phyloP scores from a whole-genome alignment of 805 yeast species.

The Candida suzukii region DNA sequence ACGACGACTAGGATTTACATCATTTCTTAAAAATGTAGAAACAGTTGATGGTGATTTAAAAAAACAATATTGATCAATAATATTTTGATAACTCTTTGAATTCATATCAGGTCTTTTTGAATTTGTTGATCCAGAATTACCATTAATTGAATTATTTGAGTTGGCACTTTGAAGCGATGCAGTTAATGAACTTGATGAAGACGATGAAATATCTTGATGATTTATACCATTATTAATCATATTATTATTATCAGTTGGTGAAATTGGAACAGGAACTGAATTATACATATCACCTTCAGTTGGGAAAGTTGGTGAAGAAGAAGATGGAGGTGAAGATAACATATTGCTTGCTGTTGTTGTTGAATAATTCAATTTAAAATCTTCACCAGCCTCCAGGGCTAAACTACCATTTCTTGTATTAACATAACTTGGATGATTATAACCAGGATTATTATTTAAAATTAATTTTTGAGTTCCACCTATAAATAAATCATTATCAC shows the following conservation, averaged over 20 bases:
- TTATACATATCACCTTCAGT: background rate
- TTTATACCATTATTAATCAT: background rate
- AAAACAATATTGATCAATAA: conserved; percentile 56
- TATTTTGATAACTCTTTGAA: conserved; percentile 48
- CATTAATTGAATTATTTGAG: background rate
- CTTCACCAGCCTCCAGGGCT: too few relatives aligned
- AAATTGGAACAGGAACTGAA: background rate
- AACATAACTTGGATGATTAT: background rate
- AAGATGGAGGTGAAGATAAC: background rate
- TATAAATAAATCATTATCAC: too few relatives aligned
- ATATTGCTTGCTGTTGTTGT: background rate
- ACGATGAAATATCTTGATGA: background rate
- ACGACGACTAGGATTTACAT: conserved; percentile 9
- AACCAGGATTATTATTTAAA: background rate
- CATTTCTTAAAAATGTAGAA: conserved; percentile 21
- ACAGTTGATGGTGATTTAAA: conserved; percentile 34
- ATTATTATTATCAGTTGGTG: background rate
- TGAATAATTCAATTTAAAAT: too few relatives aligned
- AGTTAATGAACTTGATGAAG: background rate
- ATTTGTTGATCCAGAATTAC: background rate
- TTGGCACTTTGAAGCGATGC: background rate
- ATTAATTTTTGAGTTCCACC: background rate
- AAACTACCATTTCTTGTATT: too few relatives aligned
- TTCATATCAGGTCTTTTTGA: conserved; percentile 29
- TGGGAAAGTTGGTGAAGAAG: background rate